A percentile compares a stretch with the other conserved stretches of the same genome.
Evolutionary conservation across 108 stramenopile species (phyloP).

Genomic region (Nitzschia inconspicua): DNA sequence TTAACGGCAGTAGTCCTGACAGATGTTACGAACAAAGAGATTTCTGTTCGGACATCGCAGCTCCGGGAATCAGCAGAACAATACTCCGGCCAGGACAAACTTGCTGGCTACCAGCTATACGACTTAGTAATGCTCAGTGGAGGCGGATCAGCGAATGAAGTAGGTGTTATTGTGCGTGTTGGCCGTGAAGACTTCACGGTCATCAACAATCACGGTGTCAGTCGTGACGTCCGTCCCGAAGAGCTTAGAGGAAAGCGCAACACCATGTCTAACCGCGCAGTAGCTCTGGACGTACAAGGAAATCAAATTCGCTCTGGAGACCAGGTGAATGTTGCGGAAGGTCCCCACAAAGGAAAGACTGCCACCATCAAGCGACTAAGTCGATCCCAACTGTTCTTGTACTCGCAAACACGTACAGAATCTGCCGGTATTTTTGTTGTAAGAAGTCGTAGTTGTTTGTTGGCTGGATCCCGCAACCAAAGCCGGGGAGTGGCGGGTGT

Average conservation of each 20-base stretch:
- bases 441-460: constrained; percentile 78
- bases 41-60: constrained; percentile 84
- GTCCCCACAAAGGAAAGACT: constrained; percentile 85
- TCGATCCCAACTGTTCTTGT: constrained; percentile 85
- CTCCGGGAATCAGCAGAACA: constrained; percentile 85
- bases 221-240: constrained; percentile 82
- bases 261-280: constrained; percentile 69
- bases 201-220: constrained; percentile 86
- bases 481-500: constrained; percentile 43
- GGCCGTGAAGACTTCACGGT: constrained; percentile 92
- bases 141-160: constrained; percentile 86
- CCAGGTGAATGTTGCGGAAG: constrained; percentile 83
- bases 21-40: constrained; percentile 90
- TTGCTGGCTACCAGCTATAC: constrained; percentile 85
- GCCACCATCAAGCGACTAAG: constrained; percentile 91
- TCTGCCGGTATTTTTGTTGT: constrained; percentile 90
- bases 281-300: constrained; percentile 86
- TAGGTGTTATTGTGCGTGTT: constrained; percentile 89
- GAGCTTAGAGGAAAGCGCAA: constrained; percentile 90
- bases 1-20: constrained; percentile 88
- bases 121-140: constrained; percentile 90
- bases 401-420: constrained; percentile 83
- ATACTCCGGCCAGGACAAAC: constrained; percentile 83
- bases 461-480: constrained; percentile 66
- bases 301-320: constrained; percentile 85